These are phyloP conservation scores for Phallus indusiatus DNA, from an alignment of 768 basidiomycete species.

Conservation along the genomic window DNA sequence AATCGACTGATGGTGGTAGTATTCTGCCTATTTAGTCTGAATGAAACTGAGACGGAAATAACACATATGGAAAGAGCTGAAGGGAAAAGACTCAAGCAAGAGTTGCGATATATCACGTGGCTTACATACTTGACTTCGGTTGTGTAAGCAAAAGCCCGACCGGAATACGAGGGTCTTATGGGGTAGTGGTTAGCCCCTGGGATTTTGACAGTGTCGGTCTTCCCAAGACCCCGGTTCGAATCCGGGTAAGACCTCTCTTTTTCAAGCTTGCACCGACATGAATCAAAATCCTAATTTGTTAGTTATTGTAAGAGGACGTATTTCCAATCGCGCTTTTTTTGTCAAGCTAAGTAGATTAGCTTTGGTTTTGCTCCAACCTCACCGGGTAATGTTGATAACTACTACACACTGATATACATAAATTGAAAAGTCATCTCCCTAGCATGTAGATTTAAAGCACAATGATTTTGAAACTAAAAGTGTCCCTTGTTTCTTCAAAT, in stretches of 20 bases:
- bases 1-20: not conserved
- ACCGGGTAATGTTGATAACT: too few species aligned
- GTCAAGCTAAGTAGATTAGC: too few species aligned
- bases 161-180: not conserved
- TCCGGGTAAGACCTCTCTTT: conserved; percentile 9
- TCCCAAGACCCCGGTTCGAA: conserved; percentile 11
- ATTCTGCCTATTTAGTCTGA: not conserved
- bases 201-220: conserved; percentile 2
- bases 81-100: not conserved
- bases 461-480: too few species aligned
- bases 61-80: not conserved
- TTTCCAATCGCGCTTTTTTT: too few species aligned
- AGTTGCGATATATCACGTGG: not conserved
- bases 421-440: too few species aligned
- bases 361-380: too few species aligned
- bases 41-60: not conserved
- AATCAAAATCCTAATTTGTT: too few species aligned
- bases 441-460: too few species aligned
- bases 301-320: too few species aligned
- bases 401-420: too few species aligned
- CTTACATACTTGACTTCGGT: not conserved
- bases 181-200: conserved; percentile 11
- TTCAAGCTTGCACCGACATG: too few species aligned
- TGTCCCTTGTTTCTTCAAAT: too few species aligned
- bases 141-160: not conserved